These are phyloP conservation scores for Acidiella bohemica DNA, from an alignment of 495 filamentous ascomycete species.

Conservation along the genomic window DNA sequence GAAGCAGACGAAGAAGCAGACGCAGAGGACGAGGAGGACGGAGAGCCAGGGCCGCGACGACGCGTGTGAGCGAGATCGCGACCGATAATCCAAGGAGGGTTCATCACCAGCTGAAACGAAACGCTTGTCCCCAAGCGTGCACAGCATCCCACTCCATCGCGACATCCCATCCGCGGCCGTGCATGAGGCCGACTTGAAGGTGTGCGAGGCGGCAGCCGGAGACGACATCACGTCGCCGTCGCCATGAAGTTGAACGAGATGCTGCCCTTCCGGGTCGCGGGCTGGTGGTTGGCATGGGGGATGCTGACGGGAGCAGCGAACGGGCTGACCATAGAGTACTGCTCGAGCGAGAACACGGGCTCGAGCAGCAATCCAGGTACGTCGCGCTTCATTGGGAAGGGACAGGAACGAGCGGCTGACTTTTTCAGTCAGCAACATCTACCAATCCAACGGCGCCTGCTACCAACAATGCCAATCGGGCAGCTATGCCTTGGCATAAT, in stretches of 20 bases:
- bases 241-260: constrained; percentile 3
- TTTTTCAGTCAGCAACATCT: constrained; percentile 42
- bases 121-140: too few relatives aligned
- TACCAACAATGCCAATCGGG: constrained; percentile 34
- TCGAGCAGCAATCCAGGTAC: constrained; percentile 10
- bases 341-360: constrained; percentile 21
- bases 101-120: too few relatives aligned
- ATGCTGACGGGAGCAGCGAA: background rate
- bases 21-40: too few relatives aligned
- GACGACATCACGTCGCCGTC: background rate
- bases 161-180: background rate
- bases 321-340: constrained; percentile 13
- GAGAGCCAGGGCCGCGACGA: too few relatives aligned
- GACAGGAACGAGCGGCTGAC: too few relatives aligned
- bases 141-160: too few relatives aligned
- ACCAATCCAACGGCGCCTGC: constrained; percentile 56
- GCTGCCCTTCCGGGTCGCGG: constrained; percentile 3
- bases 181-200: background rate
- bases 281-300: background rate
- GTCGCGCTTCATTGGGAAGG: too few relatives aligned
- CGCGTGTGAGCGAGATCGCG: too few relatives aligned
- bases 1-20: too few relatives aligned
- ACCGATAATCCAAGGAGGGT: too few relatives aligned
- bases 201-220: background rate
- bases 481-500: constrained; percentile 56